phyloP scores from a whole-genome alignment of 164 flowering plant genomes.

The Litsea cubeba region DNA sequence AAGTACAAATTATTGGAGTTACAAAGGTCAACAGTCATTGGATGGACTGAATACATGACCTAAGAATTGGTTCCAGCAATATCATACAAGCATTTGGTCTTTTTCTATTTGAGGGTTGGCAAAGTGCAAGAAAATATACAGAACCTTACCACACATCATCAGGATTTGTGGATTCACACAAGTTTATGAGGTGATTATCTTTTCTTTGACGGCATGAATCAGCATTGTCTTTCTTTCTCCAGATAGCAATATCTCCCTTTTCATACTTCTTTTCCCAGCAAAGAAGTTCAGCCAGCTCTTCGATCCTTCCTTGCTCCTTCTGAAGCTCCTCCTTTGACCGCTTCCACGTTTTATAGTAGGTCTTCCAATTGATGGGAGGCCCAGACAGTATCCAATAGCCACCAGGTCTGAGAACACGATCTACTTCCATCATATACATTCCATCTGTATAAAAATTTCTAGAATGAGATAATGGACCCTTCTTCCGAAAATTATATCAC shows the following conservation, averaged over 20 bases:
- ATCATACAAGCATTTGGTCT: background rate
- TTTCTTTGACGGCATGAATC: conserved; percentile 46
- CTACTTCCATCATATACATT: conserved; percentile 84
- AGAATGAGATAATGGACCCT: background rate
- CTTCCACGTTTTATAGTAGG: conserved; percentile 78
- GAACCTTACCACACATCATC: conserved; percentile 82
- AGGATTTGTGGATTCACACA: conserved; percentile 43
- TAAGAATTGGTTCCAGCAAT: background rate
- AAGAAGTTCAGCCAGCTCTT: conserved; percentile 65
- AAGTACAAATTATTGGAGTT: background rate
- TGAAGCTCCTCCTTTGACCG: conserved; percentile 68
- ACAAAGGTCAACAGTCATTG: background rate
- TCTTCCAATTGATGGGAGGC: conserved; percentile 95
- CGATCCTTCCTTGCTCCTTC: conserved; percentile 71
- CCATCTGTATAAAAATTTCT: conserved; percentile 47
- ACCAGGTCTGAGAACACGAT: conserved; percentile 92
- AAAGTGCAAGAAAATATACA: background rate
- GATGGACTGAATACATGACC: background rate
- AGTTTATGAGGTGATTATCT: conserved; percentile 20
- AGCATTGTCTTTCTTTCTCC: conserved; percentile 54
- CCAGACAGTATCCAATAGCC: conserved; percentile 96
- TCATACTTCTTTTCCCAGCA: conserved; percentile 98
- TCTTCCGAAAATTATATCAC: too few relatives aligned
- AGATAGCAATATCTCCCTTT: conserved; percentile 85
- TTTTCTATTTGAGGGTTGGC: background rate